Evolutionary conservation across 257 asterid species (phyloP).

Genomic region (Primulina eburnea): DNA sequence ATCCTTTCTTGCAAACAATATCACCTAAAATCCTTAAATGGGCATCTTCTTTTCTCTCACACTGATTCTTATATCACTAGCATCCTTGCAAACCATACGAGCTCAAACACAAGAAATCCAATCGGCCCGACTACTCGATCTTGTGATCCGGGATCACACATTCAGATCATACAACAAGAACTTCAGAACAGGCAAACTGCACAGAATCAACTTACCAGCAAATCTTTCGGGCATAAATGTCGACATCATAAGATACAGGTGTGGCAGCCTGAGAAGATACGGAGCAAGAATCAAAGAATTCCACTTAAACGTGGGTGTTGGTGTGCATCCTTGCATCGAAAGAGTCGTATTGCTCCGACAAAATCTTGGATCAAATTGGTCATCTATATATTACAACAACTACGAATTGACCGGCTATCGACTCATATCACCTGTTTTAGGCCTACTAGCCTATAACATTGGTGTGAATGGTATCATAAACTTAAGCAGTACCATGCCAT

Average conservation of each 20-base stretch:
- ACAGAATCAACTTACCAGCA: slow-evolving; percentile 47
- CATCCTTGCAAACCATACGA: slow-evolving; percentile 27
- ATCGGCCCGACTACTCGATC: slow-evolving; percentile 68
- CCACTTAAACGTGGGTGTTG: slow-evolving; percentile 37
- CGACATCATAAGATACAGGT: slow-evolving; percentile 50
- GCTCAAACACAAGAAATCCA: slow-evolving; percentile 45
- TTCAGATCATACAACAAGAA: slow-evolving; percentile 43
- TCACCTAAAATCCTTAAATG: slow-evolving; percentile 38
- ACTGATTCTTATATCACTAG: slow-evolving; percentile 34
- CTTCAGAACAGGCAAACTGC: slow-evolving; percentile 59
- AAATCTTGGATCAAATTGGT: slow-evolving; percentile 65
- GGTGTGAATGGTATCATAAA: slow-evolving; percentile 23
- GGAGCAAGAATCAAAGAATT: slow-evolving; percentile 68
- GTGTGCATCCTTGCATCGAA: slow-evolving; percentile 47
- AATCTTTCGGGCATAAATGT: slow-evolving; percentile 66
- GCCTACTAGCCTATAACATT: slow-evolving; percentile 56
- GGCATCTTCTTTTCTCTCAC: slow-evolving; percentile 31
- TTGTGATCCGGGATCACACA: slow-evolving; percentile 63
- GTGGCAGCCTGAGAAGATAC: slow-evolving; percentile 77
- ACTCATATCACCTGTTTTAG: slow-evolving; percentile 67
- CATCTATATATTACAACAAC: slow-evolving; percentile 53
- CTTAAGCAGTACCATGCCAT: slow-evolving; percentile 28
- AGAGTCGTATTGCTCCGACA: slow-evolving; percentile 60
- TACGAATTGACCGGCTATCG: slow-evolving; percentile 64
- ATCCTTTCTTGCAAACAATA: neutral